Evolutionary conservation across 164 flowering plant genomes (phyloP).

Genomic region (Euptelea pleiosperma): DNA sequence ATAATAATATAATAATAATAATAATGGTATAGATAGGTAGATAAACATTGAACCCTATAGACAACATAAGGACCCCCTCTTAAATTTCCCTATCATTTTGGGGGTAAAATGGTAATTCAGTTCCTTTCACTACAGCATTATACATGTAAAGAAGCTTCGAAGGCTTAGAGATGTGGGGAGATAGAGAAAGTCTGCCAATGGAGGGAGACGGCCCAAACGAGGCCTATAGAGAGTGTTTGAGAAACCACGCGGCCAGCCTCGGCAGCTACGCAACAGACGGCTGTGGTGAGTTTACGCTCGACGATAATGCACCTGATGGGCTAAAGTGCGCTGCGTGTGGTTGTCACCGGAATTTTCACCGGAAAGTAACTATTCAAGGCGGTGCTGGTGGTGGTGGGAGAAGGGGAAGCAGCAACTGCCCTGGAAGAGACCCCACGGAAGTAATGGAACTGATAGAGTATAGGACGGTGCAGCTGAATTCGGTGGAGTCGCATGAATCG

Average conservation of each 20-base stretch:
- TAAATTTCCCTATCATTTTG: neutral
- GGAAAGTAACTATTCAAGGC: conserved; percentile 10
- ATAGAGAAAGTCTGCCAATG: neutral
- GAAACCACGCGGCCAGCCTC: conserved; percentile 33
- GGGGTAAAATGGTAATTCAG: neutral
- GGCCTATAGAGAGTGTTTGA: conserved; percentile 26
- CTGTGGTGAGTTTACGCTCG: conserved; percentile 28
- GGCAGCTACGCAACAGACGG: conserved; percentile 35
- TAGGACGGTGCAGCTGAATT: neutral
- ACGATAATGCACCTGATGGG: neutral
- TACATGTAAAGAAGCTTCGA: neutral
- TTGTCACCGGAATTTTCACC: conserved; percentile 37
- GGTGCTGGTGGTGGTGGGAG: neutral
- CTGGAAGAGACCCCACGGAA: neutral
- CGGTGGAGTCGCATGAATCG: conserved; percentile 11
- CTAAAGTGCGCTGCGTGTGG: conserved; percentile 34
- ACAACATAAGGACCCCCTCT: neutral
- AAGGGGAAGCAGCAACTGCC: neutral
- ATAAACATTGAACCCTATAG: neutral
- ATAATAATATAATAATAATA: too few relatives aligned
- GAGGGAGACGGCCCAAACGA: conserved; percentile 9
- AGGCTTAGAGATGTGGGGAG: neutral
- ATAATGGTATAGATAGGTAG: too few relatives aligned
- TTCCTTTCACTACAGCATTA: neutral
- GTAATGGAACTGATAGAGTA: conserved; percentile 8